A percentile compares a stretch with the other conserved stretches of the same genome.
These are phyloP conservation scores for Mycena capillaripes DNA, from an alignment of 768 basidiomycete species.

Conservation along the genomic window DNA sequence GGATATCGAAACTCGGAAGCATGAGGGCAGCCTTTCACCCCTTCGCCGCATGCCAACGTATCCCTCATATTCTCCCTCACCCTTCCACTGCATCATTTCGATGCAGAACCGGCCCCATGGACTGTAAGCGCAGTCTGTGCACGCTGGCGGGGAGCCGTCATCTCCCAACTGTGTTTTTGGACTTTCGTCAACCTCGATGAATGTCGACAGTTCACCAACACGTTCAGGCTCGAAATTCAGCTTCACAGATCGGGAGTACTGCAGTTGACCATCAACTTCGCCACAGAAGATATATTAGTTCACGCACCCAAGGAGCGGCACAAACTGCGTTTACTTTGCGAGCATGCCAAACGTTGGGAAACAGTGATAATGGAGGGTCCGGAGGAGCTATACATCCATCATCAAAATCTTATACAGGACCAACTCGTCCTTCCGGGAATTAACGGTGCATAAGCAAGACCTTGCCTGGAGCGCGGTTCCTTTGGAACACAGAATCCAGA, in stretches of 20 bases:
- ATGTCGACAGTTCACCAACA: not conserved
- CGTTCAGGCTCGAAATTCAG: not conserved
- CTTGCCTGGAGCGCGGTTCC: too few relatives aligned
- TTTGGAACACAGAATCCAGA: too few relatives aligned
- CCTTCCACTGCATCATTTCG: not conserved
- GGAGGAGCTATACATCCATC: not conserved
- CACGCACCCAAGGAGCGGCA: not conserved
- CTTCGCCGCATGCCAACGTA: slow-evolving; percentile 4
- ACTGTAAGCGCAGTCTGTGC: slow-evolving; percentile 2
- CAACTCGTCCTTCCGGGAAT: not conserved
- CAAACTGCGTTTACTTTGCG: not conserved
- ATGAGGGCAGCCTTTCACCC: not conserved
- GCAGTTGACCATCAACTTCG: not conserved
- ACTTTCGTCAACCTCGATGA: not conserved
- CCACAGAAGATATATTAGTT: too few relatives aligned
- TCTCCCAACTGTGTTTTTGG: slow-evolving; percentile 2
- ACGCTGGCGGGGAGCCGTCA: slow-evolving; percentile 8
- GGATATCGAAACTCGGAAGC: not conserved
- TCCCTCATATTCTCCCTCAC: slow-evolving; percentile 10
- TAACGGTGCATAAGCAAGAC: too few relatives aligned
- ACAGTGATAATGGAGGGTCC: not conserved
- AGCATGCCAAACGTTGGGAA: slow-evolving; percentile 10
- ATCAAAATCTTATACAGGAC: not conserved
- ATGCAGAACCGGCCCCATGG: too few relatives aligned
- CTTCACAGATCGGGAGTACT: not conserved